These are phyloP conservation scores for Salix suchowensis DNA, from an alignment of 345 rosid species.

Conservation along the genomic window DNA sequence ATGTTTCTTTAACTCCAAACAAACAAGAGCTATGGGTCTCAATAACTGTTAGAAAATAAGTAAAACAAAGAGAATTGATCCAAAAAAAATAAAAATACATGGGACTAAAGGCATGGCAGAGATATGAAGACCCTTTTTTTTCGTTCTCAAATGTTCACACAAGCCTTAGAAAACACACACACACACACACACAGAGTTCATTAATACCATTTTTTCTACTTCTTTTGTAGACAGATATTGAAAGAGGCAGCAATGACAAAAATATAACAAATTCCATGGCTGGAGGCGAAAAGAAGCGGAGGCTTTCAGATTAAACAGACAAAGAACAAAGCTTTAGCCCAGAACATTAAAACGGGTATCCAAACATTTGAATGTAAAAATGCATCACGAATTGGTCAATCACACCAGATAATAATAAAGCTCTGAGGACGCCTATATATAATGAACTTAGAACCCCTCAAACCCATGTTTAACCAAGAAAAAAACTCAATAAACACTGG, in stretches of 20 bases:
- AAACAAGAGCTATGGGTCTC: constrained; percentile 13
- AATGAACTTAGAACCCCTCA: background rate
- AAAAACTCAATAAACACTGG: background rate
- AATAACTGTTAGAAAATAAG: constrained; percentile 8
- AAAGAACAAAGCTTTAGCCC: background rate
- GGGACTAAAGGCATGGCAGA: background rate
- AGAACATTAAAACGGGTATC: background rate
- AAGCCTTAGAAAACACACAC: background rate
- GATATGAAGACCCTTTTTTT: background rate
- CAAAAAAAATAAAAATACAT: background rate
- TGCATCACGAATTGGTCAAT: background rate
- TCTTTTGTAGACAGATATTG: background rate
- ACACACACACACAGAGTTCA: background rate
- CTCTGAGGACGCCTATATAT: background rate
- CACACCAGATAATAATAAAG: background rate
- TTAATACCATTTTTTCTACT: background rate
- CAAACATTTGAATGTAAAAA: background rate
- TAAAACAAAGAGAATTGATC: background rate
- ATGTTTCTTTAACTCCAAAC: background rate
- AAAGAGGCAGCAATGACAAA: background rate
- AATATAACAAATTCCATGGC: background rate
- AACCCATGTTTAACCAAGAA: background rate
- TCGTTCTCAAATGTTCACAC: background rate
- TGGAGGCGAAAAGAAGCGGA: background rate
- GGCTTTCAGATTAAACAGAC: background rate